Conservation (phyloP, 352 stramenopile genomes). For the Globisporangium camurandrum region DNA sequence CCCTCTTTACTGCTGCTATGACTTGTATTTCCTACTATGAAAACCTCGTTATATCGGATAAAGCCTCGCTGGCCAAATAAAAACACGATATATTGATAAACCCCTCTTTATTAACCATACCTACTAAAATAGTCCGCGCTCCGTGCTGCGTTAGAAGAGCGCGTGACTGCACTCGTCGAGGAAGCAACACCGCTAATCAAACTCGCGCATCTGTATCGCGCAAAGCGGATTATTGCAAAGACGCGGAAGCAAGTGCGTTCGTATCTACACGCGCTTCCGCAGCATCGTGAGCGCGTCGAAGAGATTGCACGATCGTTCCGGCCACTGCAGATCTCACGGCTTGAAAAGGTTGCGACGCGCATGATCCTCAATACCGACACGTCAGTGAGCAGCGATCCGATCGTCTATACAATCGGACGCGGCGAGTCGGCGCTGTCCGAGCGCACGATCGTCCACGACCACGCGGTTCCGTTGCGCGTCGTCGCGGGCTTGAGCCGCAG, state of each 20-base stretch:
- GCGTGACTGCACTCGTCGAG: conserved; percentile 27
- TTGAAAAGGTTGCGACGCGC: conserved; percentile 38
- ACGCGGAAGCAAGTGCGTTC: conserved; percentile 30
- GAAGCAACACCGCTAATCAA: conserved; percentile 32
- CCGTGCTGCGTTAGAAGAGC: conserved; percentile 20
- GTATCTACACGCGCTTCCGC: conserved; percentile 24
- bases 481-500: conserved; percentile 43
- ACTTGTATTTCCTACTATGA: no score
- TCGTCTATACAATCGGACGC: conserved; percentile 33
- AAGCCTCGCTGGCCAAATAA: no score
- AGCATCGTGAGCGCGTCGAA: conserved; percentile 19
- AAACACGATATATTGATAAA: no score
- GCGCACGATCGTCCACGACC: conserved; percentile 19
- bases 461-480: conserved; percentile 33
- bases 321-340: conserved; percentile 23
- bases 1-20: no score
- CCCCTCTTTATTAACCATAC: no score
- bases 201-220: conserved; percentile 19
- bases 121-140: conserved; percentile 7
- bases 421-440: conserved; percentile 33
- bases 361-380: conserved; percentile 32
- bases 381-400: conserved; percentile 14
- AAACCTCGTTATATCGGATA: no score
- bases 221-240: conserved; percentile 27
- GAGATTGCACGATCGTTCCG: conserved; percentile 14